Percentiles rank a stretch among this genome's conserved stretches.
These are phyloP conservation scores for Mycena crocata DNA, from an alignment of 768 basidiomycete genomes.

Conservation along the genomic window DNA sequence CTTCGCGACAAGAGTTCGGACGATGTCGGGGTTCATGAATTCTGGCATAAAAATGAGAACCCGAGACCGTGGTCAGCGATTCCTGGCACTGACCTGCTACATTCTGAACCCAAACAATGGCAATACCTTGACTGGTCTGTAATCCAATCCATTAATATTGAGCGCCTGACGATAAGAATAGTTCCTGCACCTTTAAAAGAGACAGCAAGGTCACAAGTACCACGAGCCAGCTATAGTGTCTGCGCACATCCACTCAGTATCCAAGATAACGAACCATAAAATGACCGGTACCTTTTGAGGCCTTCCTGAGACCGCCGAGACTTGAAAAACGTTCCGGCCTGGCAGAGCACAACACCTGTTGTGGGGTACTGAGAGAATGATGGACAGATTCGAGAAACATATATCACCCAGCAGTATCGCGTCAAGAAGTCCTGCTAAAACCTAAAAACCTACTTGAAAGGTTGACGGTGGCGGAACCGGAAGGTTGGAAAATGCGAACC, in stretches of 20 bases:
- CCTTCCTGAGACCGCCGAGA: slow-evolving; percentile 24
- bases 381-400: too few relatives aligned
- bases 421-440: slow-evolving; percentile 21
- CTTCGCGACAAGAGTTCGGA: slow-evolving; percentile 21
- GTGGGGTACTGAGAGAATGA: too few relatives aligned
- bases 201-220: slow-evolving; percentile 18
- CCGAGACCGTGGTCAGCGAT: too few relatives aligned
- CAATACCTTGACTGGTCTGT: slow-evolving; percentile 25
- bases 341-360: slow-evolving; percentile 29
- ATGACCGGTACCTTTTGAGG: too few relatives aligned
- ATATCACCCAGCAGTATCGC: slow-evolving; percentile 24
- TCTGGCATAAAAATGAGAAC: too few relatives aligned
- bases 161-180: not conserved
- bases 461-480: not conserved
- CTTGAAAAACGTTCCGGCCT: slow-evolving; percentile 24
- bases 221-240: slow-evolving; percentile 31
- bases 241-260: too few relatives aligned
- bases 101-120: slow-evolving; percentile 28
- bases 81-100: not conserved
- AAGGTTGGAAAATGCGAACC: slow-evolving; percentile 1
- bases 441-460: not conserved
- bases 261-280: too few relatives aligned
- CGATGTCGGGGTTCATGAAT: slow-evolving; percentile 28
- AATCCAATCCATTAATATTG: not conserved
- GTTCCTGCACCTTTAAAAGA: slow-evolving; percentile 18